phyloP scores from a whole-genome alignment of 371 early-diverging fungal species.

The Rhizomucor miehei region DNA sequence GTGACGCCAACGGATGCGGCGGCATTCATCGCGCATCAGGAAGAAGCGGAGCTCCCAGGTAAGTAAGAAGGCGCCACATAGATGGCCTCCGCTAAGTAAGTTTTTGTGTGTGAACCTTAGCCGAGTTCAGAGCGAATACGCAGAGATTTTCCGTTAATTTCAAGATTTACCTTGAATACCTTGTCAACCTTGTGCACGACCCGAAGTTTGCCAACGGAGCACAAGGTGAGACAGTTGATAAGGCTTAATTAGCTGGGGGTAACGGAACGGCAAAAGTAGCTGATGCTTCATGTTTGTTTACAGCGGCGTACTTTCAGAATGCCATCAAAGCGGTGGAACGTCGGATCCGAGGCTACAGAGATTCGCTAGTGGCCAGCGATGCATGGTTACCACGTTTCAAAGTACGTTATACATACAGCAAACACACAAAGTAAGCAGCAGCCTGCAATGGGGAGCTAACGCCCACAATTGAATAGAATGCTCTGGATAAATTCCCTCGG shows the following conservation, averaged over 20 bases:
- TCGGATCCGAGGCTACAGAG: slow-evolving; percentile 10
- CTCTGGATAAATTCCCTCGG: slow-evolving; percentile 16
- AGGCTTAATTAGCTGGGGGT: no score
- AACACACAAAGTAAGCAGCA: neutral
- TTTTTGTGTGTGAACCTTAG: neutral
- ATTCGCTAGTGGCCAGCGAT: slow-evolving; percentile 18
- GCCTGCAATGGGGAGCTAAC: neutral
- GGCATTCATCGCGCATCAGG: neutral
- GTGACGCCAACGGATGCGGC: neutral
- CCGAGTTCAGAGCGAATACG: slow-evolving; percentile 13
- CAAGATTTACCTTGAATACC: slow-evolving; percentile 16
- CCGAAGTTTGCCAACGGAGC: neutral
- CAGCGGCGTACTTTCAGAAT: slow-evolving; percentile 10
- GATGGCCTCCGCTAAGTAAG: neutral
- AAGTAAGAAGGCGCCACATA: neutral
- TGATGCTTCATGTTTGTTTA: neutral
- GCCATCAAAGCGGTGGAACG: slow-evolving; percentile 17
- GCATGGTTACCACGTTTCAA: slow-evolving; percentile 21
- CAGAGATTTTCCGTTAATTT: slow-evolving; percentile 15
- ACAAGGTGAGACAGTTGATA: slow-evolving; percentile 1
- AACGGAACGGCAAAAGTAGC: no score
- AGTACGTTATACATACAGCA: slow-evolving; percentile 6
- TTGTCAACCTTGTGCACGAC: slow-evolving; percentile 6
- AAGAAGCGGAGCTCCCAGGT: slow-evolving; percentile 12
- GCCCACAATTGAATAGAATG: slow-evolving; percentile 4